These are phyloP conservation scores for Gentiana straminea DNA, from an alignment of 257 asterid species.

Conservation along the genomic window DNA sequence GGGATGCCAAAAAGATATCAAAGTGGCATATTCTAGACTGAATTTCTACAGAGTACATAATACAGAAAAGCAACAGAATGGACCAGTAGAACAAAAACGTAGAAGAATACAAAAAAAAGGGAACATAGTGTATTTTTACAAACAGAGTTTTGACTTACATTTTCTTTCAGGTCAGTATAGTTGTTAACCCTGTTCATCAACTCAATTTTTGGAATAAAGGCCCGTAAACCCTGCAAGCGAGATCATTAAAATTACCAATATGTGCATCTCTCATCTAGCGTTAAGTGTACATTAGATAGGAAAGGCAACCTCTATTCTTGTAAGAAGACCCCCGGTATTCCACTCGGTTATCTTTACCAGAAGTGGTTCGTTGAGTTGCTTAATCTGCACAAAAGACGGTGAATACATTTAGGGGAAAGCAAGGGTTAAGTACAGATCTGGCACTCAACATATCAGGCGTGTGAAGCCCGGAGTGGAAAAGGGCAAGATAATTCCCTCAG, in stretches of 20 bases:
- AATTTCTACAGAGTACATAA: not conserved
- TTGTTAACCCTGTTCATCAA: constrained; percentile 70
- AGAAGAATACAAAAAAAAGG: not conserved
- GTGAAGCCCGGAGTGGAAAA: not conserved
- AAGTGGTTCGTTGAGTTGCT: constrained; percentile 77
- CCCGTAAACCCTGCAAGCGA: constrained; percentile 78
- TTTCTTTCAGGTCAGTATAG: constrained; percentile 72
- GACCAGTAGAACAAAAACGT: not conserved
- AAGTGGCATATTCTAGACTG: too few species aligned
- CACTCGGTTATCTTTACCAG: constrained; percentile 76
- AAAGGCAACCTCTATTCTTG: constrained; percentile 73
- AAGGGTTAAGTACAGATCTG: too few species aligned
- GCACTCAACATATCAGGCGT: not conserved
- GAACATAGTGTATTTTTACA: not conserved
- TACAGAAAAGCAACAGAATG: not conserved
- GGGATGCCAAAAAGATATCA: too few species aligned
- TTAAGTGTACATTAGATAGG: constrained; percentile 4
- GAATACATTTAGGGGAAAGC: not conserved
- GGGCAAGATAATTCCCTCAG: too few species aligned
- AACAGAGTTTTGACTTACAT: constrained; percentile 29
- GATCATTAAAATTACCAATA: not conserved
- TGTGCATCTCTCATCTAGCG: not conserved
- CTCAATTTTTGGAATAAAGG: constrained; percentile 90
- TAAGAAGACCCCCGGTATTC: constrained; percentile 94
- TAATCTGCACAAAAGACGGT: constrained; percentile 38